Evolutionary conservation across 2,329 filamentous ascomycete genomes (phyloP), one percentile per base, ranked within the genome.

Genomic region (Beauveria medogensis): DNA sequence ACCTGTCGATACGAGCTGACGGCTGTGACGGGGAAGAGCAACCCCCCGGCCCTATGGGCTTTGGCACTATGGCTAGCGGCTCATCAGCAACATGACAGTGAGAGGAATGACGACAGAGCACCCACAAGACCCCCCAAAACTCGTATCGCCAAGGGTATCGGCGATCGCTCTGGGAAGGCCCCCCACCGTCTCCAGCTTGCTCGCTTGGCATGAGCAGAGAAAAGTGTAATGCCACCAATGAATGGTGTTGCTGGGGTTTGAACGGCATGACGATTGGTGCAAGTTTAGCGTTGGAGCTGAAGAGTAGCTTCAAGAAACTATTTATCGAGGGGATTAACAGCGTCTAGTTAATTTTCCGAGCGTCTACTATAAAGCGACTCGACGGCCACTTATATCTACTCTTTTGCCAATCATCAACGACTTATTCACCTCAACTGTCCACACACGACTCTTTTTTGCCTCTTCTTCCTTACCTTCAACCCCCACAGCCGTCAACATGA

Each of bases 141-240:
- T 57, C 55, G 55, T 57, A 57, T 57, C 30, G 22, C 34, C 55
- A 58, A 51, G 55, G 55, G 22, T 22, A 28, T 51, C n/a, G n/a
- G n/a, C n/a, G n/a, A n/a, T n/a, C 34, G 44, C 55, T 43, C 14
- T 8, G 34, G 8, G 8, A 20, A 26, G 54, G 3, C 55, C 44
- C 51, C 55, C 44, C 55, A 43, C 46, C 34, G 46, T 16, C 44
- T 28, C 55, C 53, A 34, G 14, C 16, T 34, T 20, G 55, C 44
- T 58, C 55, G 46, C 55, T 30, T 41, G 55, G 44, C 55, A 41
- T 24, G 30, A 12, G 30, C 20, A 24, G 18, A 18, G 24, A 24
- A 2, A 41, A 37, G 41, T 14, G 24, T n/a, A 56, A 48, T 56
- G 54, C 54, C 54, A 56, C 54, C 54, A 56, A 56, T 56, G 54